Conservation (phyloP, 2,329 filamentous ascomycete genomes). For the Neonectria hederae region DNA sequence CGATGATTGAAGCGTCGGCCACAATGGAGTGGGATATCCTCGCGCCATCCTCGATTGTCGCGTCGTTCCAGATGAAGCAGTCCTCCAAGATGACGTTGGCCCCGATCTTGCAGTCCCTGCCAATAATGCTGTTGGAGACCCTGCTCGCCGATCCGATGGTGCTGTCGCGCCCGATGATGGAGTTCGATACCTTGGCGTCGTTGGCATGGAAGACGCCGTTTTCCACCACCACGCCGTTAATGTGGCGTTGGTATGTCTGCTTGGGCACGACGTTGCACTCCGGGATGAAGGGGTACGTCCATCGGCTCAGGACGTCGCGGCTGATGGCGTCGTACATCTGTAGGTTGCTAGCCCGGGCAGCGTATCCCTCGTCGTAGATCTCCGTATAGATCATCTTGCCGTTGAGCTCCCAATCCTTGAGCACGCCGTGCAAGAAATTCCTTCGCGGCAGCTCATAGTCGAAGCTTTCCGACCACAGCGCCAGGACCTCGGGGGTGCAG, state of each 20-base stretch:
- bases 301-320: constrained; percentile 84
- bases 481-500: constrained; percentile 93
- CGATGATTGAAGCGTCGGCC: constrained; percentile 76
- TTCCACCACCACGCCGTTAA: constrained; percentile 80
- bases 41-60: constrained; percentile 77
- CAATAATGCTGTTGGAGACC: constrained; percentile 81
- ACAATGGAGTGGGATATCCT: constrained; percentile 78
- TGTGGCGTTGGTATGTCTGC: constrained; percentile 78
- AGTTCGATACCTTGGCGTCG: constrained; percentile 75
- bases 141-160: constrained; percentile 76
- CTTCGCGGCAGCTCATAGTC: constrained; percentile 91
- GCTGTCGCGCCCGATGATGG: constrained; percentile 80
- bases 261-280: constrained; percentile 85
- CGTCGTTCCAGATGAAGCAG: constrained; percentile 89
- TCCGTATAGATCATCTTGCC: constrained; percentile 96
- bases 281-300: constrained; percentile 89
- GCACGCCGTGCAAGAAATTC: constrained; percentile 89
- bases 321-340: constrained; percentile 91
- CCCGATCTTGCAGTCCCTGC: constrained; percentile 86
- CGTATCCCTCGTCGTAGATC: constrained; percentile 83
- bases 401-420: constrained; percentile 97
- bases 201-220: constrained; percentile 77
- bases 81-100: constrained; percentile 81
- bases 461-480: constrained; percentile 96
- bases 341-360: constrained; percentile 84